Evolutionary conservation across 164 flowering plant genomes (phyloP).

Genomic region (Stephania japonica): DNA sequence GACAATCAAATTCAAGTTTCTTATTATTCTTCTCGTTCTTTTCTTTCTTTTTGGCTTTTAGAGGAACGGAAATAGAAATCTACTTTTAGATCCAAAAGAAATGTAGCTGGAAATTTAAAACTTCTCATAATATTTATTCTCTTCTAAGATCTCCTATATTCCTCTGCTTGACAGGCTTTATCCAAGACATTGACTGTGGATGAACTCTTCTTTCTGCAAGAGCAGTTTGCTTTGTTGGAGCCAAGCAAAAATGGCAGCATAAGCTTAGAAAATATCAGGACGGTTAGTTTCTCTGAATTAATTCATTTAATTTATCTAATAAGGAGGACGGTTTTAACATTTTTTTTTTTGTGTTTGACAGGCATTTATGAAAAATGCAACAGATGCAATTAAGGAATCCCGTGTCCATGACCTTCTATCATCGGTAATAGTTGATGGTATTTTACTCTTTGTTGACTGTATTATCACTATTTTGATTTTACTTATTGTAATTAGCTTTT

Average conservation of each 20-base stretch:
- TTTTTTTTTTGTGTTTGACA: conserved; percentile 26
- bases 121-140: background rate
- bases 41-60: too few relatives aligned
- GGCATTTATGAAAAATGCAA: conserved; percentile 73
- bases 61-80: too few relatives aligned
- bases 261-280: conserved; percentile 49
- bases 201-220: conserved; percentile 65
- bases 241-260: conserved; percentile 65
- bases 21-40: too few relatives aligned
- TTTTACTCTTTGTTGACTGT: background rate
- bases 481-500: background rate
- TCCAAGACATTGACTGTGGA: conserved; percentile 72
- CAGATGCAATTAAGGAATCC: conserved; percentile 96
- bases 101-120: background rate
- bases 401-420: conserved; percentile 63
- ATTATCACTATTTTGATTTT: background rate
- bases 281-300: conserved; percentile 34
- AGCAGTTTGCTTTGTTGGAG: conserved; percentile 68
- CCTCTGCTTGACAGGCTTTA: conserved; percentile 49
- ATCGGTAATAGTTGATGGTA: conserved; percentile 36
- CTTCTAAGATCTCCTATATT: conserved; percentile 5
- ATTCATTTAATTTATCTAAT: background rate
- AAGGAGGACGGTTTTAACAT: conserved; percentile 8
- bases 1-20: too few relatives aligned
- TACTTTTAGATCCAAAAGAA: too few relatives aligned